Conservation (phyloP, 768 basidiomycete genomes). For the Leccinum rimulosum region DNA sequence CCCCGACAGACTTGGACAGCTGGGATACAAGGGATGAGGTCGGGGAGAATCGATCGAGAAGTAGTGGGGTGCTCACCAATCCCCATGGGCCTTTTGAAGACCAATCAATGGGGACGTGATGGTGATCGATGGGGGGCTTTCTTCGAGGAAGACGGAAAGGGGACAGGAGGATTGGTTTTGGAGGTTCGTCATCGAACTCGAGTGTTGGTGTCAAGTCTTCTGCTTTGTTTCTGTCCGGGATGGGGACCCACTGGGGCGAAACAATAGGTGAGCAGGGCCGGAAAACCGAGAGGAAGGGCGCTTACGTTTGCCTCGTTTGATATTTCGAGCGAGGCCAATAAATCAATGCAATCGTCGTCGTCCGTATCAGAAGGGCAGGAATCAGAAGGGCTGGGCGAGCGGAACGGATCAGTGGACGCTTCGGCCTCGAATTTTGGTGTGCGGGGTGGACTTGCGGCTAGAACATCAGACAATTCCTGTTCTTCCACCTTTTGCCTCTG, state of each 20-base stretch:
- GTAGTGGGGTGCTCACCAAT: conserved; percentile 12
- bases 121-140: conserved; percentile 19
- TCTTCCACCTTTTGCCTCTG: conserved; percentile 24
- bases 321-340: conserved; percentile 29
- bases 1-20: conserved; percentile 14
- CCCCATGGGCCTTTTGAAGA: conserved; percentile 18
- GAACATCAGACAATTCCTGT: neutral
- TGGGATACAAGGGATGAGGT: conserved; percentile 2
- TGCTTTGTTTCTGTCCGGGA: conserved; percentile 29
- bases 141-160: conserved; percentile 14
- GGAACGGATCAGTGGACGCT: neutral
- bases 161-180: conserved; percentile 1
- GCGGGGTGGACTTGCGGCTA: neutral
- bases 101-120: conserved; percentile 21
- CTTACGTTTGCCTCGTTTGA: conserved; percentile 31
- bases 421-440: conserved; percentile 7
- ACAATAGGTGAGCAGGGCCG: conserved; percentile 4
- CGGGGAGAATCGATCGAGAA: neutral
- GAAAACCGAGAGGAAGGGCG: neutral
- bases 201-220: conserved; percentile 28
- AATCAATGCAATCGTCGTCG: conserved; percentile 24
- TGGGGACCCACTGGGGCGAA: conserved; percentile 24
- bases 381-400: conserved; percentile 3
- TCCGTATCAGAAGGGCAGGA: conserved; percentile 1
- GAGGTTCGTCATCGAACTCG: neutral